Evolutionary conservation across 2,329 filamentous ascomycete species (phyloP).

Genomic region (Scytalidium sp.): DNA sequence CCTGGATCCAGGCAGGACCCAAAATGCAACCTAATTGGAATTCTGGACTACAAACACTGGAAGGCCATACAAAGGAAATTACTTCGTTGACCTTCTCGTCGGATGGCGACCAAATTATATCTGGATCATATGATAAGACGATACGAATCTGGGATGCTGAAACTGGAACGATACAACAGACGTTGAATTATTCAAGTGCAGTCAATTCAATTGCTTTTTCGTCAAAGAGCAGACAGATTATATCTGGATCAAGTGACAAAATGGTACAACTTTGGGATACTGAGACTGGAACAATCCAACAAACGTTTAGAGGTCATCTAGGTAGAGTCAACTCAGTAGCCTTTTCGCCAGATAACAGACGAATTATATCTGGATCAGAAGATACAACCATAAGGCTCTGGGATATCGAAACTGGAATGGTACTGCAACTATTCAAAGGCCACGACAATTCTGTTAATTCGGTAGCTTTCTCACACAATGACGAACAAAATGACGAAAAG

Average conservation of each 20-base stretch:
- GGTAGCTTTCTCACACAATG: not conserved
- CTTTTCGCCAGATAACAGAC: slow-evolving; percentile 3
- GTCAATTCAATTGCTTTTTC: not conserved
- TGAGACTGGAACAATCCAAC: not conserved
- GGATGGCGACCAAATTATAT: not conserved
- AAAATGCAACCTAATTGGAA: too few species aligned
- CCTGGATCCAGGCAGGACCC: slow-evolving; percentile 8
- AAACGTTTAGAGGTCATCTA: slow-evolving; percentile 1
- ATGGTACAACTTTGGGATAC: not conserved
- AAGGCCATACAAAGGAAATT: not conserved
- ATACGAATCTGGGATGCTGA: not conserved
- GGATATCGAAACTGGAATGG: not conserved
- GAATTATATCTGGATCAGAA: slow-evolving; percentile 1
- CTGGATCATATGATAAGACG: not conserved
- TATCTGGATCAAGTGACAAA: not conserved
- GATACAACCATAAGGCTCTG: not conserved
- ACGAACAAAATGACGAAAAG: too few species aligned
- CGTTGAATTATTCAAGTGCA: slow-evolving; percentile 13
- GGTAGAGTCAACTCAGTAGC: slow-evolving; percentile 5
- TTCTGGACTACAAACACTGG: slow-evolving; percentile 4
- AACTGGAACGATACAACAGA: not conserved
- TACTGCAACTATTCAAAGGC: not conserved
- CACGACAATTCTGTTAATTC: slow-evolving; percentile 12
- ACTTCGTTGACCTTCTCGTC: slow-evolving; percentile 8
- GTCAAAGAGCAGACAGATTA: not conserved